phyloP scores from a whole-genome alignment of 2,329 filamentous ascomycete genomes.

The Cyphellophora attinorum region DNA sequence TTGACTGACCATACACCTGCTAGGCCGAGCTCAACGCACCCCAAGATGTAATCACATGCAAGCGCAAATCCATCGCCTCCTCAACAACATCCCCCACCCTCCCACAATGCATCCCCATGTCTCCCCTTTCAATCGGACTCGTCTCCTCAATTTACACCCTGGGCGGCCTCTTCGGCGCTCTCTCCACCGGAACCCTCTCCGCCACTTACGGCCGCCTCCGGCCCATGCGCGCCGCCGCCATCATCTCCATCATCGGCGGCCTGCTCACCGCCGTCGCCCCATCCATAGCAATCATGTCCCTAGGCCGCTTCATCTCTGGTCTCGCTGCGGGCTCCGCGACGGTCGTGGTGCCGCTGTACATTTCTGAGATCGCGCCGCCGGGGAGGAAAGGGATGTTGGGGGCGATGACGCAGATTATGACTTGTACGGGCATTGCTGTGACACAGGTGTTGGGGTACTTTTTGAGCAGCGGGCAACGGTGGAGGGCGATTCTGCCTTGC shows the following conservation, averaged over 20 bases:
- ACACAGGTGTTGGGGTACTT: slow-evolving; percentile 83
- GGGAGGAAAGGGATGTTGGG: slow-evolving; percentile 68
- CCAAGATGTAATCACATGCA: slow-evolving; percentile 85
- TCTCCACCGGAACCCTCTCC: slow-evolving; percentile 69
- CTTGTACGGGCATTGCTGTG: slow-evolving; percentile 79
- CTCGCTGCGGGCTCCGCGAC: slow-evolving; percentile 79
- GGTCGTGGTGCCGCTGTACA: slow-evolving; percentile 88
- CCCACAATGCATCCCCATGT: slow-evolving; percentile 82
- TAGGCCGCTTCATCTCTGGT: slow-evolving; percentile 72
- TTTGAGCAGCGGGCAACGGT: slow-evolving; percentile 66
- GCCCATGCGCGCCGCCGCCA: slow-evolving; percentile 66
- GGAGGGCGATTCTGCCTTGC: slow-evolving; percentile 72
- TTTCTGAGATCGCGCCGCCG: slow-evolving; percentile 79
- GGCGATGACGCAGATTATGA: slow-evolving; percentile 81
- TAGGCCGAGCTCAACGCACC: slow-evolving; percentile 93
- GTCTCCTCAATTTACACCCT: slow-evolving; percentile 87
- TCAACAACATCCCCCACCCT: slow-evolving; percentile 62
- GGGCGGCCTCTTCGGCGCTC: slow-evolving; percentile 75
- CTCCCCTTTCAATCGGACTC: slow-evolving; percentile 66
- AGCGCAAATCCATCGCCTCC: slow-evolving; percentile 44
- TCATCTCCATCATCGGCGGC: slow-evolving; percentile 69
- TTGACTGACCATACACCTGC: background rate
- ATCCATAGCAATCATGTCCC: slow-evolving; percentile 55
- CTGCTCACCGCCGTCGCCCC: slow-evolving; percentile 62
- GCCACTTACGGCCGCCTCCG: slow-evolving; percentile 65